Conservation (phyloP, 78 protist species). For the Speleostelium caveatum region DNA sequence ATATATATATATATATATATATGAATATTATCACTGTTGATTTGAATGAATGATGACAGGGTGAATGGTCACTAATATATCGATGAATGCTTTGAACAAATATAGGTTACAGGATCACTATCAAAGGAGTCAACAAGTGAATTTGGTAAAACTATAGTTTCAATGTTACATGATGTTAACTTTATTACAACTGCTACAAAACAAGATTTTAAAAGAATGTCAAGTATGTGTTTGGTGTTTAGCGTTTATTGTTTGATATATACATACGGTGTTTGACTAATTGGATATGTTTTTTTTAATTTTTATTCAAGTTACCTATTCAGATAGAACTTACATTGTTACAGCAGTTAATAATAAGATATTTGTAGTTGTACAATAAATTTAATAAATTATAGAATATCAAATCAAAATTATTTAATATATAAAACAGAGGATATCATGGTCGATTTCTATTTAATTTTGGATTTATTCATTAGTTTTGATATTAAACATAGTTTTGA, state of each 20-base stretch:
- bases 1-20: too few species aligned
- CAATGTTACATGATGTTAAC: constrained; percentile 71
- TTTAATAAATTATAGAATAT: background rate
- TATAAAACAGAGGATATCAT: too few species aligned
- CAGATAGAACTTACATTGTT: constrained; percentile 39
- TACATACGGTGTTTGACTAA: background rate
- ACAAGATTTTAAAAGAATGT: constrained; percentile 70
- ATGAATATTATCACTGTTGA: background rate
- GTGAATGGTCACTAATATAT: background rate
- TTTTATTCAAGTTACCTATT: constrained; percentile 14
- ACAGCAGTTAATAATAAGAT: constrained; percentile 28
- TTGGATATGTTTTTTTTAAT: too few species aligned
- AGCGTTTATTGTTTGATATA: too few species aligned
- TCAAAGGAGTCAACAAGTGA: constrained; percentile 17
- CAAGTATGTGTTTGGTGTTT: constrained; percentile 47
- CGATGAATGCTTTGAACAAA: background rate
- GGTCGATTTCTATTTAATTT: too few species aligned
- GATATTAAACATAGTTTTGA: constrained; percentile 82
- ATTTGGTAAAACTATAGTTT: constrained; percentile 44
- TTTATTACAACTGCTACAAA: constrained; percentile 43
- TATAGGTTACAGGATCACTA: constrained; percentile 46
- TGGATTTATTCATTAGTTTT: constrained; percentile 27
- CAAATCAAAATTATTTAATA: too few species aligned
- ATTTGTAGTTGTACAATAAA: constrained; percentile 71
- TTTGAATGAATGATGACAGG: background rate